Evolutionary conservation across 176 grass and related monocot genomes (phyloP).

Genomic region (Saccharum officinarum): DNA sequence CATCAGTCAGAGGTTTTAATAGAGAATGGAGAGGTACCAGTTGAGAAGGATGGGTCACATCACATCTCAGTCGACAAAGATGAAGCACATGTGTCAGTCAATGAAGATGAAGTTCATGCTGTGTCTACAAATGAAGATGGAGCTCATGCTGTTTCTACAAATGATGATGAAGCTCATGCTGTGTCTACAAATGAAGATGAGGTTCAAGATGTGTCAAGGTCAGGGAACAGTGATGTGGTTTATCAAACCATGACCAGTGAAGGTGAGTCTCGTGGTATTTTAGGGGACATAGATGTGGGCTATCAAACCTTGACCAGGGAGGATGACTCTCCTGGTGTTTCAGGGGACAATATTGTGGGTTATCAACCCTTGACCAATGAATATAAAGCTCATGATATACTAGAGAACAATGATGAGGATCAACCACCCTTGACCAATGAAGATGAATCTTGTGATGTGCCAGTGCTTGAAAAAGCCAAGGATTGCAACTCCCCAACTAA

Average conservation of each 20-base stretch:
- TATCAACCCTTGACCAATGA: constrained; percentile 18
- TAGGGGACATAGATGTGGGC: constrained; percentile 5
- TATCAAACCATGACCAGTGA: constrained; percentile 16
- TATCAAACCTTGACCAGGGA: constrained; percentile 17
- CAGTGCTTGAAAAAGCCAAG: constrained; percentile 31
- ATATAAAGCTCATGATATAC: constrained; percentile 7
- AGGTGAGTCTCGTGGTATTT: not conserved
- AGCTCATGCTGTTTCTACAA: constrained; percentile 1
- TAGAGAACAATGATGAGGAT: not conserved
- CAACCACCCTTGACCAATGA: constrained; percentile 31
- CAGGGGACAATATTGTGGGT: not conserved
- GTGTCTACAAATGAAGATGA: constrained; percentile 10
- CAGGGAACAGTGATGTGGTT: not conserved
- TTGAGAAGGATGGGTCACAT: constrained; percentile 26
- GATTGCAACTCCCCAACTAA: not conserved
- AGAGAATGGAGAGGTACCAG: constrained; percentile 21
- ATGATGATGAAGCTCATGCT: constrained; percentile 23
- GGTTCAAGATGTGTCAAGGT: constrained; percentile 10
- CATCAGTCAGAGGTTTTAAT: constrained; percentile 9
- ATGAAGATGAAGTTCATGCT: constrained; percentile 23
- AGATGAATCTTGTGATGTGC: constrained; percentile 24
- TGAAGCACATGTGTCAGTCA: constrained; percentile 21
- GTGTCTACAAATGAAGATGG: constrained; percentile 32
- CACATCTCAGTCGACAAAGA: constrained; percentile 29
- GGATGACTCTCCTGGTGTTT: not conserved